Evolutionary conservation across 495 filamentous ascomycete species (phyloP).

Genomic region (Podospora bellae-mahoneyi): DNA sequence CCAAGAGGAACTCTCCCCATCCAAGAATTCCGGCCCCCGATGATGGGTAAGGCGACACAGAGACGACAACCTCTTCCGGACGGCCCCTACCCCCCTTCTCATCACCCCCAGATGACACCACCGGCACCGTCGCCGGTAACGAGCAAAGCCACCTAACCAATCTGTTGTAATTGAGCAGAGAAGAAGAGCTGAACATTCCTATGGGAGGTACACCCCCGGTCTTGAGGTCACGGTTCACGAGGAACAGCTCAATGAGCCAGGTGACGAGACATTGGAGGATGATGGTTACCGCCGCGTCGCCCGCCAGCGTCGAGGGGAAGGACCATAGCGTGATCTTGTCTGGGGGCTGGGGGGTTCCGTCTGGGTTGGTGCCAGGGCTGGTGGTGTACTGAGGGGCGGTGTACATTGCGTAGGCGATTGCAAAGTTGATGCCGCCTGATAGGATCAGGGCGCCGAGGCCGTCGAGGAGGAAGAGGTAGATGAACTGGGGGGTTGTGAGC

Average conservation of each 20-base stretch:
- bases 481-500: constrained; percentile 38
- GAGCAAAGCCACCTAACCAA: constrained; percentile 41
- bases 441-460: constrained; percentile 39
- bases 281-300: constrained; percentile 40
- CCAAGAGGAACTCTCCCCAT: constrained; percentile 24
- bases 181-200: background rate
- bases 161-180: background rate
- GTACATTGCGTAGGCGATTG: constrained; percentile 41
- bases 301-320: constrained; percentile 45
- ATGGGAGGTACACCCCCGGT: constrained; percentile 39
- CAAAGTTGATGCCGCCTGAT: constrained; percentile 45
- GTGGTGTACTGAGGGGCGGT: constrained; percentile 2
- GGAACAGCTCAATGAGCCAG: constrained; percentile 29
- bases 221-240: constrained; percentile 40
- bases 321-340: constrained; percentile 37
- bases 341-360: background rate
- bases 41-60: background rate
- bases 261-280: constrained; percentile 35
- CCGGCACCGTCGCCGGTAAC: constrained; percentile 8
- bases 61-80: background rate
- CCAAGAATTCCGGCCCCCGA: background rate
- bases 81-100: background rate
- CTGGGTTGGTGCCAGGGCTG: background rate
- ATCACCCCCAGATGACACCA: too few species aligned
- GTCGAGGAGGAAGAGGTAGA: constrained; percentile 41